Percentiles rank a stretch among this genome's conserved stretches.
phyloP scores from a whole-genome alignment of 495 filamentous ascomycete genomes.

The Aspergillus asperescens region DNA sequence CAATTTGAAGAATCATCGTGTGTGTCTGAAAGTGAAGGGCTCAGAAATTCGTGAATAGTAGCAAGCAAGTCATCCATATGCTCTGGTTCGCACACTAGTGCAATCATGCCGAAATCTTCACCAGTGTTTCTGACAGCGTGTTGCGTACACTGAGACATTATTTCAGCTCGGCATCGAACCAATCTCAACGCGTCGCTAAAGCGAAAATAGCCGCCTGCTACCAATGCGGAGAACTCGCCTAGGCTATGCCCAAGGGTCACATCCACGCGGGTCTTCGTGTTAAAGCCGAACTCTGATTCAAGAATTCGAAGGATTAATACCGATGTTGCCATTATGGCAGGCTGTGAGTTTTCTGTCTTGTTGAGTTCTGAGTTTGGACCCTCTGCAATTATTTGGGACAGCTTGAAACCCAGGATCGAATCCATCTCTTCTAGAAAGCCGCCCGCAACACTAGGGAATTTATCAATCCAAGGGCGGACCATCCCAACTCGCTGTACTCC shows the following conservation, averaged over 20 bases:
- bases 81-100: constrained; percentile 76
- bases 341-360: constrained; percentile 82
- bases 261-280: constrained; percentile 61
- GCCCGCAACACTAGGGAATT: constrained; percentile 69
- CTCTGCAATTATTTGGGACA: constrained; percentile 73
- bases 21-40: constrained; percentile 52
- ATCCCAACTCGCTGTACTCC: constrained; percentile 94
- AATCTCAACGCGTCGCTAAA: constrained; percentile 74
- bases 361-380: constrained; percentile 73
- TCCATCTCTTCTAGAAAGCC: constrained; percentile 82
- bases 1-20: constrained; percentile 58
- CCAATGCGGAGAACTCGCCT: constrained; percentile 91
- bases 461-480: constrained; percentile 74
- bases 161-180: constrained; percentile 73
- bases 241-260: constrained; percentile 87
- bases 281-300: constrained; percentile 77
- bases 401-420: constrained; percentile 55
- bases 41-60: constrained; percentile 76
- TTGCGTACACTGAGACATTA: constrained; percentile 73
- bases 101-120: constrained; percentile 85
- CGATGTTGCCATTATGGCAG: constrained; percentile 91
- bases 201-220: constrained; percentile 69
- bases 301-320: constrained; percentile 86
- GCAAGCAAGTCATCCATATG: constrained; percentile 62
- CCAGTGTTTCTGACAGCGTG: constrained; percentile 57